Conservation (phyloP, 805 yeast genomes). For the Blastobotrys muscicola region DNA sequence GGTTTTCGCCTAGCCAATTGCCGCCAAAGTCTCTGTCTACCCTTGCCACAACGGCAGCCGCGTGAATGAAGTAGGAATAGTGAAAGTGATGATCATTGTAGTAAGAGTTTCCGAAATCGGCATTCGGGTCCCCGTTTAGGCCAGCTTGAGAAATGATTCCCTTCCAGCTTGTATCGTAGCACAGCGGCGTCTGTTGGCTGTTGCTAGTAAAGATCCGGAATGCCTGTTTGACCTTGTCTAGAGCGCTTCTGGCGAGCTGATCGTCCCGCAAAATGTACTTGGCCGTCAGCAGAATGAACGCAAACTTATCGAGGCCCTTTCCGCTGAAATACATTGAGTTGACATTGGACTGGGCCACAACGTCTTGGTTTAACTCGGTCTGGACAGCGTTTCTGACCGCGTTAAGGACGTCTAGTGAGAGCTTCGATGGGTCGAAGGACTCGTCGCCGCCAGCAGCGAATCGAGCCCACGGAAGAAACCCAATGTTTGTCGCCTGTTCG, state of each 20-base stretch:
- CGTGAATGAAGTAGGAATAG: slow-evolving; percentile 73
- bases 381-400: not conserved
- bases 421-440: not conserved
- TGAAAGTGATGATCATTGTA: slow-evolving; percentile 87
- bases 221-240: slow-evolving; percentile 52
- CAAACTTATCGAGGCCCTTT: slow-evolving; percentile 75
- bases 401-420: slow-evolving; percentile 1
- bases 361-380: slow-evolving; percentile 35
- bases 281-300: slow-evolving; percentile 60
- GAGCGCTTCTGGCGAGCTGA: slow-evolving; percentile 36
- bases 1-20: slow-evolving; percentile 39
- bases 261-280: slow-evolving; percentile 51
- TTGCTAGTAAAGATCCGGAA: slow-evolving; percentile 56
- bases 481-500: slow-evolving; percentile 33
- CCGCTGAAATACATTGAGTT: slow-evolving; percentile 87
- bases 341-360: slow-evolving; percentile 40
- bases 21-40: slow-evolving; percentile 48
- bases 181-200: slow-evolving; percentile 54
- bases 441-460: slow-evolving; percentile 8
- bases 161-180: slow-evolving; percentile 65
- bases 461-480: slow-evolving; percentile 48
- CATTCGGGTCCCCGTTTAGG: slow-evolving; percentile 34
- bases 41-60: slow-evolving; percentile 70
- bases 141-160: slow-evolving; percentile 69
- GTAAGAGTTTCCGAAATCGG: slow-evolving; percentile 69